These are phyloP conservation scores for Aspergillus felis DNA, from an alignment of 2,329 filamentous ascomycete genomes.

Conservation along the genomic window DNA sequence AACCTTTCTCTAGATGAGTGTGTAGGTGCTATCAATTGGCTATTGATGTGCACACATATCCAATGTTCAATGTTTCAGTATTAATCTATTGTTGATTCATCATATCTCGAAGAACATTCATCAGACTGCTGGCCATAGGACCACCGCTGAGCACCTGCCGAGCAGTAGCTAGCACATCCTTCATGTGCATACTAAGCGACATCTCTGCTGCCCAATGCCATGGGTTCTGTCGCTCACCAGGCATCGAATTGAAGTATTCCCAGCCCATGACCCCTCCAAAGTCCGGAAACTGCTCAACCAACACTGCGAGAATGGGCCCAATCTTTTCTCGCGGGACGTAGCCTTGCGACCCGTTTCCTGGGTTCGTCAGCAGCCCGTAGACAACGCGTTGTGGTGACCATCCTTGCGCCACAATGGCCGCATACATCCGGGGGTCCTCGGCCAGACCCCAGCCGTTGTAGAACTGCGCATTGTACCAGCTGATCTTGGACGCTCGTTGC, in stretches of 20 bases:
- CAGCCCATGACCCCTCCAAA: conserved; percentile 92
- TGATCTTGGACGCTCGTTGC: conserved; percentile 61
- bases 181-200: conserved; percentile 49
- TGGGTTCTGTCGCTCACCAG: conserved; percentile 58
- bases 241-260: conserved; percentile 86
- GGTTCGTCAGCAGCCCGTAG: conserved; percentile 75
- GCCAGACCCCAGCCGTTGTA: conserved; percentile 85
- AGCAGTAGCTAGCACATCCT: conserved; percentile 32
- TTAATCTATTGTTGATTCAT: conserved; percentile 19
- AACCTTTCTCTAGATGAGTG: neutral
- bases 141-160: conserved; percentile 24
- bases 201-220: conserved; percentile 77
- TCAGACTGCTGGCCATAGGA: conserved; percentile 28
- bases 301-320: conserved; percentile 52
- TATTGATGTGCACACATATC: neutral
- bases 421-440: conserved; percentile 44
- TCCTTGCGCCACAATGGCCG: conserved; percentile 48
- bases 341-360: conserved; percentile 63
- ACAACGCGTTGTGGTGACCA: conserved; percentile 73
- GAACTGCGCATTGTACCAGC: conserved; percentile 89
- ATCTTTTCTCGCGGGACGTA: conserved; percentile 60
- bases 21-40: neutral
- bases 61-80: neutral
- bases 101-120: conserved; percentile 28
- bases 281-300: conserved; percentile 58